A percentile compares a stretch with the other conserved stretches of the same genome.
These are phyloP conservation scores for Colletotrichum caudatum DNA, from an alignment of 2,329 filamentous ascomycete species.

Conservation along the genomic window DNA sequence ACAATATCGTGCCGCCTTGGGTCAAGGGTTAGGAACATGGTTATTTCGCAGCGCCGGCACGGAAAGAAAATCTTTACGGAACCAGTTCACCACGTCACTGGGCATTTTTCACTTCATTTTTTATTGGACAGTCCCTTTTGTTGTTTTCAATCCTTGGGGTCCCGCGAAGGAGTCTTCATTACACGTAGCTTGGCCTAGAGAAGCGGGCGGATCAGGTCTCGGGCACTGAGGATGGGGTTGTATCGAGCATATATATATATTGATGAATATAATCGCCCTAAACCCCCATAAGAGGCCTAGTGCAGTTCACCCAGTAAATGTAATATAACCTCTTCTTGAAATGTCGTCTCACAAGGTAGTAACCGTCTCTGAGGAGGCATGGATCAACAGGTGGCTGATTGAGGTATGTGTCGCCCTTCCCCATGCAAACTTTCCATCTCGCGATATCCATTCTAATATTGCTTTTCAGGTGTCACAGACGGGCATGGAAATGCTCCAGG, in stretches of 20 bases:
- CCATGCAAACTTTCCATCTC: too few relatives aligned
- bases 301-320: too few relatives aligned
- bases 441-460: too few relatives aligned
- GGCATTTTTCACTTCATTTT: slow-evolving; percentile 23
- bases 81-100: slow-evolving; percentile 23
- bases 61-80: slow-evolving; percentile 20
- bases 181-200: slow-evolving; percentile 5
- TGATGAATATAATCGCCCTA: too few relatives aligned
- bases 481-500: too few relatives aligned
- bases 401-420: too few relatives aligned
- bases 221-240: neutral
- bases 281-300: too few relatives aligned
- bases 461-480: too few relatives aligned
- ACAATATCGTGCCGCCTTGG: slow-evolving; percentile 7
- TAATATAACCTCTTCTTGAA: too few relatives aligned
- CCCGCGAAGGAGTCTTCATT: slow-evolving; percentile 15
- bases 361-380: too few relatives aligned
- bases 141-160: slow-evolving; percentile 18
- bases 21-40: slow-evolving; percentile 22
- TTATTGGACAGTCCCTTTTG: slow-evolving; percentile 1
- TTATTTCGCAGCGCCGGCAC: slow-evolving; percentile 22
- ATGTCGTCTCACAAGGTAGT: too few relatives aligned
- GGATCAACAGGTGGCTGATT: too few relatives aligned
- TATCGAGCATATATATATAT: slow-evolving; percentile 29
- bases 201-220: neutral